These are phyloP conservation scores for Aspergillus ostianus DNA, from an alignment of 495 filamentous ascomycete species.

Conservation along the genomic window DNA sequence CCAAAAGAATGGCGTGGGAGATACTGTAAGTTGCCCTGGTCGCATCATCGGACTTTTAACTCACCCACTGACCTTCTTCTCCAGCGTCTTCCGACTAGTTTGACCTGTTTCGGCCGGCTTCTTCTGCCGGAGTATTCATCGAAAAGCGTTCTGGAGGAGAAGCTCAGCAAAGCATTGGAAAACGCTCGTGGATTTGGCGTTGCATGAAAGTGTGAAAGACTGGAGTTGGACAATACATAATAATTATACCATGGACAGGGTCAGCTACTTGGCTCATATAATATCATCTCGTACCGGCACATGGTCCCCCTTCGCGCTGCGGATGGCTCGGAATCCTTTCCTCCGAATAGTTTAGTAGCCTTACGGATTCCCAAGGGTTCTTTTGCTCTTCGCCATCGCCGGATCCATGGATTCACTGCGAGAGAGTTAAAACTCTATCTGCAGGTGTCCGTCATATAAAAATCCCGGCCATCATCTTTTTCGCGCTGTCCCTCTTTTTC, in stretches of 20 bases:
- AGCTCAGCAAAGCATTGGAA: slow-evolving; percentile 77
- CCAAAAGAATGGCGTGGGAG: slow-evolving; percentile 71
- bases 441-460: too few species aligned
- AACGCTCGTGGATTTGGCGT: slow-evolving; percentile 94
- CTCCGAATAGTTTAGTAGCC: not conserved
- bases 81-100: slow-evolving; percentile 71
- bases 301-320: not conserved
- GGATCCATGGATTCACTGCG: too few species aligned
- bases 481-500: not conserved
- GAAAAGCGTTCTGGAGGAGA: slow-evolving; percentile 65
- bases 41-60: not conserved
- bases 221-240: not conserved
- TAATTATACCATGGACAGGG: not conserved
- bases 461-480: not conserved
- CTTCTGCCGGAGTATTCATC: slow-evolving; percentile 78
- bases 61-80: slow-evolving; percentile 12
- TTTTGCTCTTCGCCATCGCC: too few species aligned
- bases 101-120: slow-evolving; percentile 88
- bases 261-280: not conserved
- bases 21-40: slow-evolving; percentile 38
- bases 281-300: not conserved
- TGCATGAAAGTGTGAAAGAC: slow-evolving; percentile 33
- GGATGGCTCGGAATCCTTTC: slow-evolving; percentile 2
- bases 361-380: not conserved
- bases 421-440: too few species aligned